These are phyloP conservation scores for Solanum pimpinellifolium DNA, from an alignment of 257 asterid genomes.

Conservation along the genomic window DNA sequence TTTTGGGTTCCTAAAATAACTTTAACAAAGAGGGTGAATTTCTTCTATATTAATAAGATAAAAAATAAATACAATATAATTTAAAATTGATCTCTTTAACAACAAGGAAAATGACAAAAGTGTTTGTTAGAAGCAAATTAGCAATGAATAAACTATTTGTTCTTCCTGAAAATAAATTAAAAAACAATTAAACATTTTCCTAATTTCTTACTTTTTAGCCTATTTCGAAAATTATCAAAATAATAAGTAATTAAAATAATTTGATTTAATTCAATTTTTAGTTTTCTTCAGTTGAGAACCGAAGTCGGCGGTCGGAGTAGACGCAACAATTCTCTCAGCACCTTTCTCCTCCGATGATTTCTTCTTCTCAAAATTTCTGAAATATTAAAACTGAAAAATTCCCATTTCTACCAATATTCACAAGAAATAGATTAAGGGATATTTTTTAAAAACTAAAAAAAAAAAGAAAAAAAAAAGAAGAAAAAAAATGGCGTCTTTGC, in stretches of 20 bases:
- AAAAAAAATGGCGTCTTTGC: slow-evolving; percentile 30
- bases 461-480: background rate
- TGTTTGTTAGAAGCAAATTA: too few relatives aligned
- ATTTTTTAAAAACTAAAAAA: background rate
- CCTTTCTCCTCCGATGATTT: slow-evolving; percentile 2
- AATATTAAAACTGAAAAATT: background rate
- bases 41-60: too few relatives aligned
- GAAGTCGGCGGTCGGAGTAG: background rate
- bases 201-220: background rate
- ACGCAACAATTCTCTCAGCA: background rate
- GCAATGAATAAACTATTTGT: too few relatives aligned
- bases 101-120: too few relatives aligned
- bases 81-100: too few relatives aligned
- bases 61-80: too few relatives aligned
- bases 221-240: background rate
- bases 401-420: background rate
- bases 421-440: background rate
- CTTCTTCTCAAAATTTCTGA: background rate
- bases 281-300: background rate
- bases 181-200: background rate
- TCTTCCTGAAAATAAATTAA: too few relatives aligned
- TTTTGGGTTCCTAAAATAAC: too few relatives aligned
- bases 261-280: too few relatives aligned
- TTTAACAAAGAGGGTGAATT: too few relatives aligned
- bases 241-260: too few relatives aligned